Percentiles rank a stretch among this genome's conserved stretches.
These are phyloP conservation scores for Xanthoconium separans DNA, from an alignment of 1,284 basidiomycete species.

Conservation along the genomic window DNA sequence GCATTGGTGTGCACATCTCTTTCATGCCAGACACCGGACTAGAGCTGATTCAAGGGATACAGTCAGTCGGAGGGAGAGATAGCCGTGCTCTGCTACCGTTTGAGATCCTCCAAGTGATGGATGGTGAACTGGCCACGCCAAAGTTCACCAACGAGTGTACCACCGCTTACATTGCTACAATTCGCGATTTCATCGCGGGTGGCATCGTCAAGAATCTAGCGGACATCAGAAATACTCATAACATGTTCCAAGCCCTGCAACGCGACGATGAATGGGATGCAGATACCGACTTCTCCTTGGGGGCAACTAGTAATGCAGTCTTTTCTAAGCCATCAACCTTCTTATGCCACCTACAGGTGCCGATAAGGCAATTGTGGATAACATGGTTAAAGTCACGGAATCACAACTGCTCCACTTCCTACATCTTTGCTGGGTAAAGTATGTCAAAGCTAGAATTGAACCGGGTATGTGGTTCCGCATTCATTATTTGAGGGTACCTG, in stretches of 20 bases:
- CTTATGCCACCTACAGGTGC: slow-evolving; percentile 42
- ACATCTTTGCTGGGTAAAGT: slow-evolving; percentile 86
- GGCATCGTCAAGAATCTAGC: slow-evolving; percentile 73
- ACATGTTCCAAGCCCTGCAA: slow-evolving; percentile 84
- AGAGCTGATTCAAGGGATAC: neutral
- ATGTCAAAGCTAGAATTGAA: slow-evolving; percentile 93
- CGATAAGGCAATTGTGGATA: slow-evolving; percentile 77
- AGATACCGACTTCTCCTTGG: slow-evolving; percentile 75
- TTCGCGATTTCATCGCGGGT: slow-evolving; percentile 74
- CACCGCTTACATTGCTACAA: slow-evolving; percentile 72
- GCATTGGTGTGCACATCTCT: slow-evolving; percentile 58
- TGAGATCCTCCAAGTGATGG: slow-evolving; percentile 79
- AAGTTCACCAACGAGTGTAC: slow-evolving; percentile 74
- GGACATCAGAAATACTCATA: slow-evolving; percentile 68
- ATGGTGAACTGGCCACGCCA: slow-evolving; percentile 58
- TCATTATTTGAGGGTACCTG: neutral
- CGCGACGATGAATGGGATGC: slow-evolving; percentile 77
- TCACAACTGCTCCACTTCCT: slow-evolving; percentile 81
- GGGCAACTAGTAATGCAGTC: slow-evolving; percentile 58
- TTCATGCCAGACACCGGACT: neutral
- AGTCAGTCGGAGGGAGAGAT: slow-evolving; percentile 63
- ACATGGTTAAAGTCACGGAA: slow-evolving; percentile 88
- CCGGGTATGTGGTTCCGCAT: slow-evolving; percentile 53
- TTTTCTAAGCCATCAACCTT: neutral
- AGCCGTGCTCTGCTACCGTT: slow-evolving; percentile 80